Evolutionary conservation across 768 basidiomycete genomes (phyloP).

Genomic region (Naganishia randhawae): DNA sequence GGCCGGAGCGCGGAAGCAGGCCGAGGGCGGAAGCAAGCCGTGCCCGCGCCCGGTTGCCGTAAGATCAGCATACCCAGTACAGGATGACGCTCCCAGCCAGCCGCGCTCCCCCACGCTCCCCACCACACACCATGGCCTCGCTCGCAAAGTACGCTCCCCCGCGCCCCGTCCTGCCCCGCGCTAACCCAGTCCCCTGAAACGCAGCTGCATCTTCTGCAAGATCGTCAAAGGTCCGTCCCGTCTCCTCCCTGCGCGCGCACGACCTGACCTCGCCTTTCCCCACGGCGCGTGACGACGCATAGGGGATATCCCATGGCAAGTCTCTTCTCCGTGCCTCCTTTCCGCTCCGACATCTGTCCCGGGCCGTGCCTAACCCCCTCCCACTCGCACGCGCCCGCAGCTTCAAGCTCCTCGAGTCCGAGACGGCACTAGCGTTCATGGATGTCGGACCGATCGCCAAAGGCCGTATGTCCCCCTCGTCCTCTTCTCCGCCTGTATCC

Average conservation of each 20-base stretch:
- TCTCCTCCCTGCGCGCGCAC: background rate
- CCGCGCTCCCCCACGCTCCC: too few species aligned
- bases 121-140: too few species aligned
- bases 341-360: background rate
- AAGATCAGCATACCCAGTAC: background rate
- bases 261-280: background rate
- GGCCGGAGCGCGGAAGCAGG: too few species aligned
- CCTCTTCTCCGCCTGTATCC: background rate
- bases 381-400: slow-evolving; percentile 27
- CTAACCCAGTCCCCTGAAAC: background rate
- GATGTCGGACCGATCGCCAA: slow-evolving; percentile 86
- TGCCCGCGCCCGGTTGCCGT: background rate
- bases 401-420: slow-evolving; percentile 53
- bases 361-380: background rate
- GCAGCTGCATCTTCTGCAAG: slow-evolving; percentile 82
- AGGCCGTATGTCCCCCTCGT: slow-evolving; percentile 55
- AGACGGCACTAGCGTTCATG: slow-evolving; percentile 64
- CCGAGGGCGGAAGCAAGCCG: background rate
- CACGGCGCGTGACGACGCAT: slow-evolving; percentile 19
- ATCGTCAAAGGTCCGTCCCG: slow-evolving; percentile 71
- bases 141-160: slow-evolving; percentile 11
- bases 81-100: too few species aligned
- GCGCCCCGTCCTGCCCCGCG: background rate
- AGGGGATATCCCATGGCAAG: slow-evolving; percentile 74
- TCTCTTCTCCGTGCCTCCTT: background rate